Percentiles rank a stretch among this genome's conserved stretches.
phyloP scores from a whole-genome alignment of 129 eudicot species.

The Tagetes erecta region DNA sequence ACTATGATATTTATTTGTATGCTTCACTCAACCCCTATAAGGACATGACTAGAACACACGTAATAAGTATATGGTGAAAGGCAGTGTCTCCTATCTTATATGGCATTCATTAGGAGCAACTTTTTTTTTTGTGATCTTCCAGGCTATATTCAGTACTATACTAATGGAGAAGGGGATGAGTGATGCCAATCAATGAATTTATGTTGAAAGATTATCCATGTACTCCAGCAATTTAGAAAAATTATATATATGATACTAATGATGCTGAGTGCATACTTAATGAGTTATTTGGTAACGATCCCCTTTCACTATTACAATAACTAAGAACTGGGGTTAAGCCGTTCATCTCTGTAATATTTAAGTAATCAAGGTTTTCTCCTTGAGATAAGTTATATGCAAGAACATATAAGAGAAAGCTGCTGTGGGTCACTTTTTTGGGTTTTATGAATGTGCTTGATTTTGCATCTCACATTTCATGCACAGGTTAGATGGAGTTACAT shows the following conservation, averaged over 20 bases:
- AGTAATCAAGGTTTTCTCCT: neutral
- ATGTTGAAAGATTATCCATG: neutral
- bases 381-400: neutral
- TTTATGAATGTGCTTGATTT: slow-evolving; percentile 3
- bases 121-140: neutral
- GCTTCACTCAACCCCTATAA: neutral
- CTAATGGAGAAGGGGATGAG: neutral
- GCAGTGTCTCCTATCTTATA: neutral
- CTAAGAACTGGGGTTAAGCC: neutral
- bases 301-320: neutral
- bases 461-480: neutral
- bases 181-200: neutral
- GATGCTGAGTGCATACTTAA: neutral
- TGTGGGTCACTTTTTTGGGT: slow-evolving; percentile 17
- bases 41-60: neutral
- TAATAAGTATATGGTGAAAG: neutral
- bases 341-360: neutral
- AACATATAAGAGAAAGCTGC: neutral
- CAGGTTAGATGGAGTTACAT: slow-evolving; percentile 88
- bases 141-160: neutral
- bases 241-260: neutral
- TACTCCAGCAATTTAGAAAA: neutral
- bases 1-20: neutral
- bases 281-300: neutral
- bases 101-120: neutral